Evolutionary conservation across 225 moss, liverwort and hornwort genomes (phyloP), one percentile per base, ranked within the genome.

Genomic region (Sphagnum contortum): DNA sequence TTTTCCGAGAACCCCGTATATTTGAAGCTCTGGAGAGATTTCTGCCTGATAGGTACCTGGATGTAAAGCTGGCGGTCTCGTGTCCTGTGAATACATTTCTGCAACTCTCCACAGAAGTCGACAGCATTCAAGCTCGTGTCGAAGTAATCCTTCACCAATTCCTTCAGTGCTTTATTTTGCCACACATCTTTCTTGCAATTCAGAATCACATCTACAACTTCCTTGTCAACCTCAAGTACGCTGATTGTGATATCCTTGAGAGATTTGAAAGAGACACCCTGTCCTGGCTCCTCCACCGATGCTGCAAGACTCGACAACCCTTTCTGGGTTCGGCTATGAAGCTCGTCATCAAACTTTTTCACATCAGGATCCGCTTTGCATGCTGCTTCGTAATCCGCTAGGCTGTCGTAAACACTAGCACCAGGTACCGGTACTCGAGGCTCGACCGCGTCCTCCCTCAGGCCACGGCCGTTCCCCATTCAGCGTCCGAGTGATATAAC

Each of bases 81-180:
- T 4, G 88, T 88, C 29, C 29, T 29, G 29, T 29, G 29, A 29
- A 29, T 29, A 29, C 29, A 29, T 29, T 29, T 29, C 29, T 29
- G 29, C 29, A 93, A 73, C 29, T 83, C 83, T 4, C 72, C 79
- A 48, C 88, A 93, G 57, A 93, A 93, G 54, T 84, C 83, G 47
- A 90, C 61, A 29, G 78, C 86, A 63, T 83, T 83, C 55, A 86
- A 48, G 57, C 90, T 93, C 10, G 83, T 79, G 3, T 80, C 74
- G 55, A 93, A 73, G 64, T 90, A 93, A 60, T 88, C 86, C 6
- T 80, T 80, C 52, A 93, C 92, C 59, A 93, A 75, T n/a, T 82
- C 81, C 75, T 83, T 87, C 78, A 93, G 68, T 70, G 90, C 87
- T 61, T 81, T 79, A 44, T 86, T 85, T 2, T 83, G 83, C 92